phyloP scores from a whole-genome alignment of 306 rosid genomes.

The Hippophae tibetana region DNA sequence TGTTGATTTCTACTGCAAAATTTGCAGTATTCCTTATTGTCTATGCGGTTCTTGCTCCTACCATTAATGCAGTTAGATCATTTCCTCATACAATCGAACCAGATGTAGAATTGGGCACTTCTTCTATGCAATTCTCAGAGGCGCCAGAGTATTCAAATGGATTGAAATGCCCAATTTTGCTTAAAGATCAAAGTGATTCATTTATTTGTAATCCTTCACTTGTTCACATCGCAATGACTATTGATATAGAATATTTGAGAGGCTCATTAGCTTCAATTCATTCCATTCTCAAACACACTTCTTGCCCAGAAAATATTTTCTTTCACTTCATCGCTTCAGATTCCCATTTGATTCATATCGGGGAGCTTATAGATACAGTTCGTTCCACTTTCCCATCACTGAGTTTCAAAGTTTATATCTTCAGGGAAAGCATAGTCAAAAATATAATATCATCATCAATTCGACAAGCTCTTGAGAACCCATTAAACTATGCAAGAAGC shows the following conservation, averaged over 20 bases:
- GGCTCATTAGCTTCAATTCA: conserved; percentile 79
- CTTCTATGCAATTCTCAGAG: conserved; percentile 32
- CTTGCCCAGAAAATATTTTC: conserved; percentile 71
- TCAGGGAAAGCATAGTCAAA: conserved; percentile 33
- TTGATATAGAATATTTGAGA: conserved; percentile 64
- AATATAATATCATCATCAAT: conserved; percentile 72
- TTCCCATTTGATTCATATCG: conserved; percentile 23
- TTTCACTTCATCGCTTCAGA: conserved; percentile 81
- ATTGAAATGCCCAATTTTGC: conserved; percentile 29
- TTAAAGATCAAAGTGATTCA: background rate
- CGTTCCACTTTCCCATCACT: conserved; percentile 48
- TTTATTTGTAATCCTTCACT: conserved; percentile 38
- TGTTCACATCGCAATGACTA: conserved; percentile 74
- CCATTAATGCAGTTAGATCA: conserved; percentile 34
- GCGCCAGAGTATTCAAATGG: conserved; percentile 61
- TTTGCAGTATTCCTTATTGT: background rate
- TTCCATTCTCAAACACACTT: conserved; percentile 62
- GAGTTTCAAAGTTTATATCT: conserved; percentile 48
- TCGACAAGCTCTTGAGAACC: conserved; percentile 69
- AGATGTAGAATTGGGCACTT: conserved; percentile 13
- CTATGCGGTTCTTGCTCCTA: conserved; percentile 16
- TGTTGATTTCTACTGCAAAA: no score
- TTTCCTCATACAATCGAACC: conserved; percentile 22
- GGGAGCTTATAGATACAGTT: conserved; percentile 28
- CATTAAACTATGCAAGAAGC: conserved; percentile 83